Conservation (phyloP, 169 alveolate species). For the Eimeria necatrix region DNA sequence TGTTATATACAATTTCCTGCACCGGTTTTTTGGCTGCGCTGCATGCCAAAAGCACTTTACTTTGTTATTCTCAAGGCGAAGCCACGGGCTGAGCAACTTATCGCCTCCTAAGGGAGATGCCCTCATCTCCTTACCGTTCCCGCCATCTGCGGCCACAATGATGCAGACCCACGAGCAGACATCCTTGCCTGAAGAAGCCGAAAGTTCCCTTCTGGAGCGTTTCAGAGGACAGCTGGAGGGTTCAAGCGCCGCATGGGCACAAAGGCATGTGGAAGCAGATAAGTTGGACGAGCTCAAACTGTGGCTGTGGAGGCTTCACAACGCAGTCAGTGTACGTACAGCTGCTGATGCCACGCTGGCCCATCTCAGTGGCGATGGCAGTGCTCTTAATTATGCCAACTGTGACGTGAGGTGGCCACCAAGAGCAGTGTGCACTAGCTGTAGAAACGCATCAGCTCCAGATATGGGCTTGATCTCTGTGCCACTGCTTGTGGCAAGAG, state of each 20-base stretch:
- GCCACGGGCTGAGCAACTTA: constrained; percentile 28
- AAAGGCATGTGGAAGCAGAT: not conserved
- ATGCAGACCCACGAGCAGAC: not conserved
- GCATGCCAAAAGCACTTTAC: constrained; percentile 46
- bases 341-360: constrained; percentile 75
- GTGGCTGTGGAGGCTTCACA: constrained; percentile 82
- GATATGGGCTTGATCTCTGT: constrained; percentile 14
- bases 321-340: constrained; percentile 77
- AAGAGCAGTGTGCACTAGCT: constrained; percentile 22
- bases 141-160: not conserved
- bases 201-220: not conserved
- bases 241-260: not conserved
- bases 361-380: constrained; percentile 27
- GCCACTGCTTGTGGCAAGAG: constrained; percentile 48
- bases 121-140: not conserved
- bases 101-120: constrained; percentile 47
- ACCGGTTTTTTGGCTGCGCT: constrained; percentile 53
- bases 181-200: not conserved
- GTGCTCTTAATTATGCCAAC: constrained; percentile 44
- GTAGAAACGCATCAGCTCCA: constrained; percentile 1
- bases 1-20: constrained; percentile 35
- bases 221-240: constrained; percentile 43
- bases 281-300: constrained; percentile 37
- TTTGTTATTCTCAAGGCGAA: constrained; percentile 4
- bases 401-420: constrained; percentile 73